phyloP scores from a whole-genome alignment of 306 rosid genomes.

The Inga oerstediana region DNA sequence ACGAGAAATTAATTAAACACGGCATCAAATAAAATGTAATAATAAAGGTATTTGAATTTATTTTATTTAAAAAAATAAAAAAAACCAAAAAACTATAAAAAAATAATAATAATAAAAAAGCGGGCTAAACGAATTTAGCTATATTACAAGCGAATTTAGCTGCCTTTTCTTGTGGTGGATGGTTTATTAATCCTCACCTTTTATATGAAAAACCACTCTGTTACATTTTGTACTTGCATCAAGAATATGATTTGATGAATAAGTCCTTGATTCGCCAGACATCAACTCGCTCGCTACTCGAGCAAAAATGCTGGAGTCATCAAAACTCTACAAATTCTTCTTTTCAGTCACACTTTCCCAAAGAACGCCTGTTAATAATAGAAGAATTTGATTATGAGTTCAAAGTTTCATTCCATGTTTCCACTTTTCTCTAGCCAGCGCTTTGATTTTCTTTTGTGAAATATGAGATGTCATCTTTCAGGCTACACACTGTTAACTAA shows the following conservation, averaged over 20 bases:
- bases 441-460: slow-evolving; percentile 9
- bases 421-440: not conserved
- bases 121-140: too few relatives aligned
- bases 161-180: not conserved
- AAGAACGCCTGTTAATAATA: not conserved
- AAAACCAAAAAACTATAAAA: too few relatives aligned
- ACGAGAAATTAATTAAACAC: too few relatives aligned
- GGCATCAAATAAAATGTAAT: too few relatives aligned
- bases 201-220: not conserved
- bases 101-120: too few relatives aligned
- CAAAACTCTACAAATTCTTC: too few relatives aligned
- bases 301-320: not conserved
- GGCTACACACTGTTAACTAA: slow-evolving; percentile 6
- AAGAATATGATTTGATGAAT: not conserved
- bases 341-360: slow-evolving; percentile 16
- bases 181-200: slow-evolving; percentile 3
- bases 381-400: not conserved
- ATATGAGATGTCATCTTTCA: slow-evolving; percentile 10
- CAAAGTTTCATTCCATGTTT: not conserved
- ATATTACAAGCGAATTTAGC: not conserved
- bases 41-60: too few relatives aligned
- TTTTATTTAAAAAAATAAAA: too few relatives aligned
- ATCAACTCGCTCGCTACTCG: not conserved
- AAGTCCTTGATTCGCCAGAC: not conserved
- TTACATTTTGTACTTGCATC: not conserved